Conservation (phyloP, 228 moss, liverwort and hornwort genomes). For the Sphagnum magellanicum region DNA sequence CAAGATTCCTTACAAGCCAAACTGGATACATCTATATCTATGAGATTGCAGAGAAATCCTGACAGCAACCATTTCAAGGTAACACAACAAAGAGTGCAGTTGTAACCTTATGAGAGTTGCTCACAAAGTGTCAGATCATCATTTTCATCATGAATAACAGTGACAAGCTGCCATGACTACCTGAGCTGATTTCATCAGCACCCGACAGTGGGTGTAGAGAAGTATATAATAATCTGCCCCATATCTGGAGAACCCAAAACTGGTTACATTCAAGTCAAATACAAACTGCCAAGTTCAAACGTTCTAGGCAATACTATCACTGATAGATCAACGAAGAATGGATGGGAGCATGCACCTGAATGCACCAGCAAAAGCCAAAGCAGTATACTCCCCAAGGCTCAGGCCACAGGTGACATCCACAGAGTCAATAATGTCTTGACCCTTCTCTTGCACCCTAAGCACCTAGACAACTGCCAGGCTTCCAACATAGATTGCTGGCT, state of each 20-base stretch:
- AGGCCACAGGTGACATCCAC: conserved; percentile 95
- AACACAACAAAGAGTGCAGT: conserved; percentile 55
- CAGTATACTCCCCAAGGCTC: conserved; percentile 95
- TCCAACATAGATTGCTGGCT: conserved; percentile 97
- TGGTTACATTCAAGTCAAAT: background rate
- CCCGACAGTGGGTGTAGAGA: no score
- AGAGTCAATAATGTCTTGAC: conserved; percentile 78
- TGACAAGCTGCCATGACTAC: no score
- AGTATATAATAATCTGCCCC: no score
- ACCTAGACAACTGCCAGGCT: conserved; percentile 97
- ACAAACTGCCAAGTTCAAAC: background rate
- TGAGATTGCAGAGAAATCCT: no score
- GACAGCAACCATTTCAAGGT: no score
- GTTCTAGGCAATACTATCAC: background rate
- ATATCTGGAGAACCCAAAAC: background rate
- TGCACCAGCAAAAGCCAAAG: conserved; percentile 91
- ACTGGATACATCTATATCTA: no score
- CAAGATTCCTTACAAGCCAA: no score
- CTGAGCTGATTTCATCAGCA: no score
- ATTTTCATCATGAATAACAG: no score
- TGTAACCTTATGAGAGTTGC: conserved; percentile 36
- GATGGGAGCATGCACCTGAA: conserved; percentile 52
- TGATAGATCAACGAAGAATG: background rate
- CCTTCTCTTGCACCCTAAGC: conserved; percentile 76
- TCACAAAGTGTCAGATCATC: conserved; percentile 91